Evolutionary conservation across 768 basidiomycete genomes (phyloP), one percentile per base, ranked within the genome.

Genomic region (Podaxis sp.): DNA sequence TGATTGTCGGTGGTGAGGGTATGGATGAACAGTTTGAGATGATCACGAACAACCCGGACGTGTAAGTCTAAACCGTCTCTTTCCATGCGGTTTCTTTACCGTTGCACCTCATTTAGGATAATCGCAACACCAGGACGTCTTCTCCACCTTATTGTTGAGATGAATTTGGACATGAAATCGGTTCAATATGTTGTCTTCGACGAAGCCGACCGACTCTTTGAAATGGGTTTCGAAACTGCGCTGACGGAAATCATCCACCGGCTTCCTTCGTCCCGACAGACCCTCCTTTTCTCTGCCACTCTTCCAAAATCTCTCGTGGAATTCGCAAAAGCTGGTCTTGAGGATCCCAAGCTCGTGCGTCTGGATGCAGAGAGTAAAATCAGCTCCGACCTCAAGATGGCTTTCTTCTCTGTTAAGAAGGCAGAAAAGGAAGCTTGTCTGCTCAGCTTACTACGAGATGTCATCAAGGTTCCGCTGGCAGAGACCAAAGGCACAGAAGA

Each of bases 51-150:
- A 96, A 96, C 70, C 96, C 97, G 0, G 97, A 99, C 73, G 79
- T 98, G 96, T 97, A 75, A 73, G 94, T 85, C 2, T 51, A 40
- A 25, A 19, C 54, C 49, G 57, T 59, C 63, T 49, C 57, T 64
- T 51, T 40, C 59, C 17, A 2, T 49, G 11, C 22, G 33, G 57
- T 66, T 59, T 68, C 67, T 57, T 61, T 59, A 61, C 17, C 46
- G 27, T 50, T 49, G 65, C 1, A 60, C 33, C 36, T 7, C 46
- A 25, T 64, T 24, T 67, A 98, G 96, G 19, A 91, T 99, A 65
- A 96, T 99, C 66, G 96, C 97, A 24, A 99, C 97, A 11, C 97
- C 97, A 17, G 97, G 97, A 63, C 94, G 97, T 66, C 80, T 99
- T 37, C 85, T 99, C n/a, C 97, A 99, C 76, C 82, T 99, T 24